phyloP scores from a whole-genome alignment of 345 rosid species.

The Hibiscus syriacus region DNA sequence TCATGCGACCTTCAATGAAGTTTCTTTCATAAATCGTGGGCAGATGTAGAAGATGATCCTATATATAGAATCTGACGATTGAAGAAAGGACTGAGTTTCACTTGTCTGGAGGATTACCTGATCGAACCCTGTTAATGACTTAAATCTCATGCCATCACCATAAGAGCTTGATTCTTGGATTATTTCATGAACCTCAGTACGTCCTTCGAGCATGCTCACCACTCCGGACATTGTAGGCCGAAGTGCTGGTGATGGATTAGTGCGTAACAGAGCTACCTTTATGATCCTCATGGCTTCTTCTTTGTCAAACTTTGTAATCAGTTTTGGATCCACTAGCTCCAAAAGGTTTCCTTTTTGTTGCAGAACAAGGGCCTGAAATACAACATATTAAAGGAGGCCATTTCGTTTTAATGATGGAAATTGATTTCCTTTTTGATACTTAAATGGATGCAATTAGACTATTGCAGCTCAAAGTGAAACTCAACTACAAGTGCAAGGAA shows the following conservation, averaged over 20 bases:
- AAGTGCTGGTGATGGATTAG: conserved; percentile 38
- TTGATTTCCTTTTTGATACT: neutral
- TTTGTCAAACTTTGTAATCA: conserved; percentile 22
- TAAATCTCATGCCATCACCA: conserved; percentile 22
- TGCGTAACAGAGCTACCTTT: conserved; percentile 40
- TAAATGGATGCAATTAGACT: neutral
- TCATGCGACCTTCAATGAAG: no score
- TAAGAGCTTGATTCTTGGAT: conserved; percentile 10
- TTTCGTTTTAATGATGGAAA: neutral
- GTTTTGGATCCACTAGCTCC: conserved; percentile 33
- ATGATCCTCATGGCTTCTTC: conserved; percentile 44
- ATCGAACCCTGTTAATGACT: neutral
- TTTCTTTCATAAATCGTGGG: neutral
- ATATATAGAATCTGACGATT: neutral
- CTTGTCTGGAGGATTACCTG: neutral
- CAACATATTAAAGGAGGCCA: neutral
- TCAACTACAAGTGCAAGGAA: neutral
- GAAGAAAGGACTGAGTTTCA: neutral
- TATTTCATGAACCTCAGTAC: conserved; percentile 14
- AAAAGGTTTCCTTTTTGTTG: conserved; percentile 27
- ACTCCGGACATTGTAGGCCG: conserved; percentile 52
- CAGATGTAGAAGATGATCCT: conserved; percentile 8
- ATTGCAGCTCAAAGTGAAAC: neutral
- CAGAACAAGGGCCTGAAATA: conserved; percentile 34
- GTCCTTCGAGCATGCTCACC: conserved; percentile 44